These are phyloP conservation scores for Cyclostephanos invisitatus DNA, from an alignment of 108 stramenopile species.

Conservation along the genomic window DNA sequence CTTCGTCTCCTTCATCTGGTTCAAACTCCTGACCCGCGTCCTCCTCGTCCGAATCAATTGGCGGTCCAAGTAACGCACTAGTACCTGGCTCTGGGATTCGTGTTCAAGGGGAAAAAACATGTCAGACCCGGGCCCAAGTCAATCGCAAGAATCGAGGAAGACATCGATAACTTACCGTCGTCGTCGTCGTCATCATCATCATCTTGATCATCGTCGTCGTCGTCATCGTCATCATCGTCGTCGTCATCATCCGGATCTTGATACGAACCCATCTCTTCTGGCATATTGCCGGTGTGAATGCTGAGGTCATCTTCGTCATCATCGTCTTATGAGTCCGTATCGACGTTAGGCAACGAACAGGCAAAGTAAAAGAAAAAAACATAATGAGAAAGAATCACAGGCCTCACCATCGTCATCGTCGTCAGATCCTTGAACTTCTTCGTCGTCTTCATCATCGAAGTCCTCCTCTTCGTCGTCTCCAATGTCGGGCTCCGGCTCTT, in stretches of 20 bases:
- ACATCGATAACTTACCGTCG: neutral
- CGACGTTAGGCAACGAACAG: neutral
- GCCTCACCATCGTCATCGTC: neutral
- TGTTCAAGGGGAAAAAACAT: neutral
- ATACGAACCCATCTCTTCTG: no score
- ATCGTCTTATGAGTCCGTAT: neutral
- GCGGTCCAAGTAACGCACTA: slow-evolving; percentile 6
- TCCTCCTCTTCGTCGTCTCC: slow-evolving; percentile 1
- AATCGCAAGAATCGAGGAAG: neutral
- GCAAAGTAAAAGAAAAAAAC: neutral
- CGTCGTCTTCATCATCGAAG: neutral
- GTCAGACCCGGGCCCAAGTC: neutral
- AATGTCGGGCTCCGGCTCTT: slow-evolving; percentile 1
- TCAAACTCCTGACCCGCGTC: slow-evolving; percentile 1
- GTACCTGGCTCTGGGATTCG: neutral
- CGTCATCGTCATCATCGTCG: neutral
- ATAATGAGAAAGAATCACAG: neutral
- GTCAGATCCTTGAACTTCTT: neutral
- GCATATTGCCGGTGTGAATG: no score
- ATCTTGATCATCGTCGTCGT: slow-evolving; percentile 4
- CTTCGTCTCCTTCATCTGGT: neutral
- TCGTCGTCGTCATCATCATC: slow-evolving; percentile 1
- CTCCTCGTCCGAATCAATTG: slow-evolving; percentile 1
- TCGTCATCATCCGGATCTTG: neutral
- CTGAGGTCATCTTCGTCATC: no score